Conservation (phyloP, 306 rosid species). For the Vachellia pachyceras region DNA sequence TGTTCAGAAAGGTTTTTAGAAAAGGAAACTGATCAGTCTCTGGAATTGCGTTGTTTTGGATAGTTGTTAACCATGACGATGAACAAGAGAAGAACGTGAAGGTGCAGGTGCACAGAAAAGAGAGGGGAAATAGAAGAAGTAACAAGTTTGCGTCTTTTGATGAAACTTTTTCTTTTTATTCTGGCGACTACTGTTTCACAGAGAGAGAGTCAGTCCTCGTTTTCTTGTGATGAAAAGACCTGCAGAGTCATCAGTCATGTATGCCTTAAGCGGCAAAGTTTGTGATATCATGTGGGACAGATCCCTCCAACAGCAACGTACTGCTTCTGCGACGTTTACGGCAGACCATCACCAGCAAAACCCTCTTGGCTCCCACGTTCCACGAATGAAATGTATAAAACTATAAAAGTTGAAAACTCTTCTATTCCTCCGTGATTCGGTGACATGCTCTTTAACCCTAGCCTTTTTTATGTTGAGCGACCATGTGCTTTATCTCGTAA, state of each 20-base stretch:
- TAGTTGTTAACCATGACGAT: not conserved
- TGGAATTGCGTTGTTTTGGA: not conserved
- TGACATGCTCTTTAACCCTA: not conserved
- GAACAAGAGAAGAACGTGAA: not conserved
- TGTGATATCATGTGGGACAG: not conserved
- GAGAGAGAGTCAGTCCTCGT: conserved; percentile 29
- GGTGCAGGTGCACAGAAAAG: not conserved
- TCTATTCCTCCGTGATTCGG: conserved; percentile 5
- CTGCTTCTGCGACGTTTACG: not conserved
- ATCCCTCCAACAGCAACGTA: not conserved
- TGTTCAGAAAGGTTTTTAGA: not conserved
- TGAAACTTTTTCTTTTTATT: not conserved
- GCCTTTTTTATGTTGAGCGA: not conserved
- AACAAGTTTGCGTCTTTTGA: conserved; percentile 43
- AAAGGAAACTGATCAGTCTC: not conserved
- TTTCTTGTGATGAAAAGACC: conserved; percentile 44
- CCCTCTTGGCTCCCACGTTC: not conserved
- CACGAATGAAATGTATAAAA: not conserved
- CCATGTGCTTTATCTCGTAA: not conserved
- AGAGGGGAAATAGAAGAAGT: not conserved
- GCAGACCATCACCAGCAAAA: not conserved
- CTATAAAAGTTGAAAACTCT: not conserved
- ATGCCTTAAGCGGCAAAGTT: conserved; percentile 4
- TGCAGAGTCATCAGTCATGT: conserved; percentile 16
- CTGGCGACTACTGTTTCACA: not conserved